Conservation (phyloP, 176 grass and related monocot species). For the Rhipidocladum racemiflorum region DNA sequence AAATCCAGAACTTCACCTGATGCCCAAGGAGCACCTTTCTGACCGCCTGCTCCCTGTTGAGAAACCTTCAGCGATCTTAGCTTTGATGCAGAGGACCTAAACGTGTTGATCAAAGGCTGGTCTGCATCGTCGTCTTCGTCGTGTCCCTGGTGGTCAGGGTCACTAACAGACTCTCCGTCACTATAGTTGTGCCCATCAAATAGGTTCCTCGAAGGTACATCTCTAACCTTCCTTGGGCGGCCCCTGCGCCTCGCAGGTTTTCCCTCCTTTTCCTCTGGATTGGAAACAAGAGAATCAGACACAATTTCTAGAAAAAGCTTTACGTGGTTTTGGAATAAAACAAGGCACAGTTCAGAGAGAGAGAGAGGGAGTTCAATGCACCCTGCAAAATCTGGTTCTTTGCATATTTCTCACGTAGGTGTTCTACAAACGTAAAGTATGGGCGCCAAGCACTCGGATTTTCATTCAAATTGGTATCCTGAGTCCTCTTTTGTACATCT, state of each 20-base stretch:
- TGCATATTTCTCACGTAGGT: slow-evolving; percentile 57
- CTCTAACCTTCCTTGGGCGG: slow-evolving; percentile 78
- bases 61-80: slow-evolving; percentile 65
- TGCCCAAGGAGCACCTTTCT: slow-evolving; percentile 38
- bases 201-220: slow-evolving; percentile 69
- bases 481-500: slow-evolving; percentile 67
- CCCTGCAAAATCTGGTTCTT: slow-evolving; percentile 78
- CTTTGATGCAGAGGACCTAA: slow-evolving; percentile 78
- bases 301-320: slow-evolving; percentile 12
- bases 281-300: slow-evolving; percentile 20
- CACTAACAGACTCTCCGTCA: slow-evolving; percentile 69
- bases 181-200: slow-evolving; percentile 67
- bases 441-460: slow-evolving; percentile 65
- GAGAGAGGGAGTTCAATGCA: slow-evolving; percentile 22
- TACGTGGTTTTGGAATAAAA: not conserved
- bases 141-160: slow-evolving; percentile 55
- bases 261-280: slow-evolving; percentile 82
- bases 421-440: slow-evolving; percentile 62
- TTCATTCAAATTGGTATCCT: slow-evolving; percentile 57
- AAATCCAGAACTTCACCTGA: slow-evolving; percentile 49
- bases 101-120: slow-evolving; percentile 77
- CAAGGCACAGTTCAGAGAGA: not conserved
- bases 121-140: slow-evolving; percentile 62
- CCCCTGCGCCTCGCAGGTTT: slow-evolving; percentile 74
- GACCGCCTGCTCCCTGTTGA: slow-evolving; percentile 42